Conservation (phyloP, 257 asterid genomes). For the Sherardia arvensis region DNA sequence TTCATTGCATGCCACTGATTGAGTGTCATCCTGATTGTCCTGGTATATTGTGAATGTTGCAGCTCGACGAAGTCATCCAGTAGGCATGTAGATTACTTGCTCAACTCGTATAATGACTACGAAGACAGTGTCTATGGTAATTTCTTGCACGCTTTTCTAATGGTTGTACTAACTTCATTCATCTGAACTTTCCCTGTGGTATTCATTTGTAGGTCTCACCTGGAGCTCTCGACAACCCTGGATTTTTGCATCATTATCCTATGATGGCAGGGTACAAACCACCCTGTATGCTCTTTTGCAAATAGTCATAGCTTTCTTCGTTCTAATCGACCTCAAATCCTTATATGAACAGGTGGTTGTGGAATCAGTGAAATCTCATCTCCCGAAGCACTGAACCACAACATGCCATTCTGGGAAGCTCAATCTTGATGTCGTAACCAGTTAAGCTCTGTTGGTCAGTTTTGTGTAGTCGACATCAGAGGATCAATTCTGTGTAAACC, state of each 20-base stretch:
- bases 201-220: conserved; percentile 59
- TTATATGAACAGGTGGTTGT: conserved; percentile 77
- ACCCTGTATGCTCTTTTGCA: background rate
- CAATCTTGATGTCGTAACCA: background rate
- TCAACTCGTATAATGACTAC: conserved; percentile 68
- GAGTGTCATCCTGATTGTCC: conserved; percentile 11
- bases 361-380: conserved; percentile 81
- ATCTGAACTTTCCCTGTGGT: too few relatives aligned
- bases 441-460: background rate
- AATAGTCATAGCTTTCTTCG: too few relatives aligned
- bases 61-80: conserved; percentile 38
- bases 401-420: background rate
- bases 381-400: conserved; percentile 28
- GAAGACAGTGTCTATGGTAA: conserved; percentile 97
- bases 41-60: conserved; percentile 16
- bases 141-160: conserved; percentile 14
- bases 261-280: conserved; percentile 94
- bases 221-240: conserved; percentile 99
- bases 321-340: too few relatives aligned
- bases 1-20: conserved; percentile 1
- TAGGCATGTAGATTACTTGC: conserved; percentile 41
- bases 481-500: background rate
- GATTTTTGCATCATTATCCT: conserved; percentile 92
- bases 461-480: conserved; percentile 3
- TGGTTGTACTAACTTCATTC: conserved; percentile 5